Percentiles rank a stretch among this genome's conserved stretches.
Conservation (phyloP, 2,329 filamentous ascomycete species). For the Scedosporium apiospermum region DNA sequence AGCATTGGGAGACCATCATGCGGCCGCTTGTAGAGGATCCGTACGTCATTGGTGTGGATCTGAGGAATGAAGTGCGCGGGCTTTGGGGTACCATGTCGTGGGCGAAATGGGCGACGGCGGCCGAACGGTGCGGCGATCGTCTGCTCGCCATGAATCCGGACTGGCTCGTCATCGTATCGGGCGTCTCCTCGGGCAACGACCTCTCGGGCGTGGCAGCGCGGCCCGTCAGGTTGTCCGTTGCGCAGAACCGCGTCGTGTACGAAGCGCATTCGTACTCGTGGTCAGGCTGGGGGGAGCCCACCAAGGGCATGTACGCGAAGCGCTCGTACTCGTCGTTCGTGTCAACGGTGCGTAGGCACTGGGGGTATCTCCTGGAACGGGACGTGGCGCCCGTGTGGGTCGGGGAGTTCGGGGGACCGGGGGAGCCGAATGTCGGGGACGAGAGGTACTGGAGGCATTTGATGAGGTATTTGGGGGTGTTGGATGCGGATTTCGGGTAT, state of each 20-base stretch:
- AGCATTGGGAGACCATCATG: slow-evolving; percentile 59
- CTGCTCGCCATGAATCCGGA: slow-evolving; percentile 49
- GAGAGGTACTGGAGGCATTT: slow-evolving; percentile 58
- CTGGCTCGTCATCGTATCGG: slow-evolving; percentile 61
- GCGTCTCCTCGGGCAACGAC: slow-evolving; percentile 59
- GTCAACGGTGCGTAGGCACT: slow-evolving; percentile 52
- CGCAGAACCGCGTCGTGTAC: slow-evolving; percentile 49
- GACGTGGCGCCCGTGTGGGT: slow-evolving; percentile 52
- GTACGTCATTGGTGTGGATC: slow-evolving; percentile 55
- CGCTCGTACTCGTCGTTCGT: slow-evolving; percentile 54
- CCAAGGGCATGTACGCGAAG: slow-evolving; percentile 45
- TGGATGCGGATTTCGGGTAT: slow-evolving; percentile 59
- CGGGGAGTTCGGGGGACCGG: slow-evolving; percentile 55
- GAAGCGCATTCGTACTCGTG: slow-evolving; percentile 60
- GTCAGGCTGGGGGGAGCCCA: slow-evolving; percentile 54
- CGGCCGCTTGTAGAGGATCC: slow-evolving; percentile 45
- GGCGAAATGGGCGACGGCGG: slow-evolving; percentile 53
- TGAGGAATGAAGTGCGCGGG: slow-evolving; percentile 60
- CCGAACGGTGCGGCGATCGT: slow-evolving; percentile 52
- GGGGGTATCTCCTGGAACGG: slow-evolving; percentile 50
- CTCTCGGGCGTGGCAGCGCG: slow-evolving; percentile 43
- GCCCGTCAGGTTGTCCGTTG: slow-evolving; percentile 46
- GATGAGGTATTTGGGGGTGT: slow-evolving; percentile 44
- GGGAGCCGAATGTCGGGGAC: slow-evolving; percentile 42
- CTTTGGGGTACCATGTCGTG: slow-evolving; percentile 62